These are phyloP conservation scores for Erysiphe neolycopersici DNA, from an alignment of 2,329 filamentous ascomycete genomes.

Conservation along the genomic window DNA sequence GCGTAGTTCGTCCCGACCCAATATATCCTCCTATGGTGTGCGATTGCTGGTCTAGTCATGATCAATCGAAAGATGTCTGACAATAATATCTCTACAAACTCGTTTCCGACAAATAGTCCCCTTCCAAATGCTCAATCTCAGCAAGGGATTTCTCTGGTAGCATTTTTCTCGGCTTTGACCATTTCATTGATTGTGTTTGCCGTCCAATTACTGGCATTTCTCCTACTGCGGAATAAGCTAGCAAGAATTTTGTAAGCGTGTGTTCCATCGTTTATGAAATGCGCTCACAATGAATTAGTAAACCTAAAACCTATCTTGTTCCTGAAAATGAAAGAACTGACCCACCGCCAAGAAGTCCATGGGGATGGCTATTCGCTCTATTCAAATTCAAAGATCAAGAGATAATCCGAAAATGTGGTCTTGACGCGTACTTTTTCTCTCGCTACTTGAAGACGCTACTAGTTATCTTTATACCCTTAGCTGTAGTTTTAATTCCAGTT, in stretches of 20 bases:
- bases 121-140: slow-evolving; percentile 4
- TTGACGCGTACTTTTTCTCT: slow-evolving; percentile 94
- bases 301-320: slow-evolving; percentile 65
- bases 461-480: slow-evolving; percentile 73
- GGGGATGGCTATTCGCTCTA: slow-evolving; percentile 27
- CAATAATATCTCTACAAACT: no score
- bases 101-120: no score
- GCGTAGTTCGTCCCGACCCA: no score
- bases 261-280: slow-evolving; percentile 12
- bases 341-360: slow-evolving; percentile 33
- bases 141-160: slow-evolving; percentile 12
- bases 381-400: slow-evolving; percentile 46
- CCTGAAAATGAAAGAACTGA: slow-evolving; percentile 61
- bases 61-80: no score
- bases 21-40: no score
- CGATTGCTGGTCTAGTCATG: no score
- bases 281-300: slow-evolving; percentile 19
- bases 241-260: slow-evolving; percentile 47
- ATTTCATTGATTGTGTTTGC: slow-evolving; percentile 12
- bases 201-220: slow-evolving; percentile 37
- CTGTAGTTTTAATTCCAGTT: slow-evolving; percentile 53
- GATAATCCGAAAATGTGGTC: slow-evolving; percentile 79
- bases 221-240: slow-evolving; percentile 51
- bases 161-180: slow-evolving; percentile 12
- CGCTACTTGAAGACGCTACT: slow-evolving; percentile 69